Evolutionary conservation across 805 yeast genomes (phyloP).

Genomic region (Ogataea glucozyma): DNA sequence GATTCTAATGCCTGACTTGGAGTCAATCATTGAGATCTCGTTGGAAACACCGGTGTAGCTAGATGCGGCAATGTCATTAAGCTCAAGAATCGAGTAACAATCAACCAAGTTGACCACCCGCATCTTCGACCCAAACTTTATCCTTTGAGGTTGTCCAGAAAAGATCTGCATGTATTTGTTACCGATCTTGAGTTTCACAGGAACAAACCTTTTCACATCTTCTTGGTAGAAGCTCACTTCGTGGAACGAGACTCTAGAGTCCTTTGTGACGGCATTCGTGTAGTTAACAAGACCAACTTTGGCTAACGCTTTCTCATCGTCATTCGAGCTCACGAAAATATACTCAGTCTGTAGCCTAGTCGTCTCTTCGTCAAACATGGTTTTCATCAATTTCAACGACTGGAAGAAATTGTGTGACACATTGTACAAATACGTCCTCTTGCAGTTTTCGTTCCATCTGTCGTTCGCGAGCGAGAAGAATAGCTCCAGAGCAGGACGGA

Average conservation of each 20-base stretch:
- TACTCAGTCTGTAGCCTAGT: constrained; percentile 18
- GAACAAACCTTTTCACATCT: constrained; percentile 49
- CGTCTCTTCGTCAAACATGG: constrained; percentile 10
- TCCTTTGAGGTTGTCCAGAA: constrained; percentile 43
- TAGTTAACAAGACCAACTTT: constrained; percentile 46
- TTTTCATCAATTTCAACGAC: constrained; percentile 12
- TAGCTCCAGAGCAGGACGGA: constrained; percentile 15
- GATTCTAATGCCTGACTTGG: constrained; percentile 37
- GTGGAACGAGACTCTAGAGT: constrained; percentile 51
- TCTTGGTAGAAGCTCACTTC: constrained; percentile 55
- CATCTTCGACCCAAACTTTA: constrained; percentile 39
- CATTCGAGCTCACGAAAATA: constrained; percentile 46
- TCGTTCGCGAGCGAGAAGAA: constrained; percentile 46
- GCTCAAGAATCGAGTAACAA: constrained; percentile 42
- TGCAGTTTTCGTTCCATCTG: constrained; percentile 52
- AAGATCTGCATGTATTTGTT: constrained; percentile 62
- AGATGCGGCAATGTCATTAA: constrained; percentile 43
- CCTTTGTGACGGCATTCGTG: constrained; percentile 44
- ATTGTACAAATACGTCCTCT: constrained; percentile 52
- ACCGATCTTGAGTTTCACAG: constrained; percentile 69
- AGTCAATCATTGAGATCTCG: constrained; percentile 47
- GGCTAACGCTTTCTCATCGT: constrained; percentile 45
- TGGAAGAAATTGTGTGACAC: constrained; percentile 38
- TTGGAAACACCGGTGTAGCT: constrained; percentile 47
- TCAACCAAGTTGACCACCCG: constrained; percentile 43